phyloP scores from a whole-genome alignment of 108 stramenopile species.

The Chaetoceros muelleri region DNA sequence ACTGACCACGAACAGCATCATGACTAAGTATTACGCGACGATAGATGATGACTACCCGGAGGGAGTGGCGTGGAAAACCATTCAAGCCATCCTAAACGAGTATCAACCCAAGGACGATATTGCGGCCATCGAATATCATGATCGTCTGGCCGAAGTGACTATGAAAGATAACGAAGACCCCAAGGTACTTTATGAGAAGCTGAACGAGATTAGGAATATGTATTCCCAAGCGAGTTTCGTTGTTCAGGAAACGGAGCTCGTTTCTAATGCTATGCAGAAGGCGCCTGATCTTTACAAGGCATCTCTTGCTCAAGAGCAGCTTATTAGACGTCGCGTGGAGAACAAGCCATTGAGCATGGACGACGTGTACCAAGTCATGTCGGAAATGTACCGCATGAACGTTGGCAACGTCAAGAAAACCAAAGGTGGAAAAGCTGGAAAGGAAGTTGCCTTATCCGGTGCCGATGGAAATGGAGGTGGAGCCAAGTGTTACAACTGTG shows the following conservation, averaged over 20 bases:
- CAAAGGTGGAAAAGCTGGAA: not conserved
- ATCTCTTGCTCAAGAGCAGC: not conserved
- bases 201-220: too few species aligned
- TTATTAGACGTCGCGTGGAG: not conserved
- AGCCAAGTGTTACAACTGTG: slow-evolving; percentile 8
- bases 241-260: too few species aligned
- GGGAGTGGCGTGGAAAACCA: not conserved
- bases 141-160: too few species aligned
- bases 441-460: not conserved
- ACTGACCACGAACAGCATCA: not conserved
- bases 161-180: too few species aligned
- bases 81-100: not conserved
- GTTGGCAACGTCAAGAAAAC: not conserved
- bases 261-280: not conserved
- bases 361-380: not conserved
- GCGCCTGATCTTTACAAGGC: not conserved
- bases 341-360: too few species aligned
- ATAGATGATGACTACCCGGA: not conserved
- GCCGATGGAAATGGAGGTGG: too few species aligned
- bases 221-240: too few species aligned
- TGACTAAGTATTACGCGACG: not conserved
- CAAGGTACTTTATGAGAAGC: too few species aligned
- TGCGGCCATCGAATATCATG: not conserved
- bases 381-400: not conserved
- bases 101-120: not conserved